Evolutionary conservation across 2,329 filamentous ascomycete species (phyloP).

Genomic region (Fusarium nelsonii): DNA sequence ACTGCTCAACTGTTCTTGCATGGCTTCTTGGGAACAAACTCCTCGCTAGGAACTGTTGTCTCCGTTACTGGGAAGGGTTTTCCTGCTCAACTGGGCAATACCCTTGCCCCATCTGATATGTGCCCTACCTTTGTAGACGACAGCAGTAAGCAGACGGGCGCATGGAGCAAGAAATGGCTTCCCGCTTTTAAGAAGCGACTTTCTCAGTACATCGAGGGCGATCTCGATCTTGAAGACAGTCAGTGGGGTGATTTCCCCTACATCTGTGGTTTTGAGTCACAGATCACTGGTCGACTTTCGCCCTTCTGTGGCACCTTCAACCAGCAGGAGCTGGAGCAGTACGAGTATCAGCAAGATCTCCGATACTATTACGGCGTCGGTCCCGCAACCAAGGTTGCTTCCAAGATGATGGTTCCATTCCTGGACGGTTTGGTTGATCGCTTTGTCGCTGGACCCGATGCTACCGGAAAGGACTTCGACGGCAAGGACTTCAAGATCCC

Average conservation of each 20-base stretch:
- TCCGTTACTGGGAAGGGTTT: conserved; percentile 69
- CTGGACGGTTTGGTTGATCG: conserved; percentile 65
- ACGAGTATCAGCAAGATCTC: conserved; percentile 76
- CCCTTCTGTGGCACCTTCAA: conserved; percentile 74
- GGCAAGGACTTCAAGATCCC: conserved; percentile 64
- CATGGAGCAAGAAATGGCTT: conserved; percentile 65
- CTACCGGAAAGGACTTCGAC: conserved; percentile 60
- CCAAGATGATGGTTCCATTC: conserved; percentile 72
- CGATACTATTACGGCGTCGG: conserved; percentile 76
- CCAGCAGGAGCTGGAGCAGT: conserved; percentile 70
- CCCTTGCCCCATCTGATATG: conserved; percentile 71
- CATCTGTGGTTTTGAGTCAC: conserved; percentile 78
- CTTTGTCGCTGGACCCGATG: conserved; percentile 64
- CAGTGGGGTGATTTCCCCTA: conserved; percentile 73
- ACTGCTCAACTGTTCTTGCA: conserved; percentile 71
- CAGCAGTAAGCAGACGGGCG: conserved; percentile 60
- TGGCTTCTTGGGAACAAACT: conserved; percentile 70
- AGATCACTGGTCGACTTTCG: conserved; percentile 71
- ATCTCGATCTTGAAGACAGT: conserved; percentile 64
- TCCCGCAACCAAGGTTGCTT: conserved; percentile 65
- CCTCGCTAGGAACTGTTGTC: conserved; percentile 66
- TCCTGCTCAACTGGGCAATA: conserved; percentile 67
- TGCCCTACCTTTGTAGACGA: conserved; percentile 70
- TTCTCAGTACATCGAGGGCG: conserved; percentile 65
- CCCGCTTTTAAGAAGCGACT: conserved; percentile 66